Percentiles rank a stretch among this genome's conserved stretches.
Evolutionary conservation across 73 alveolate genomes (phyloP).

Genomic region (Tetrahymena elliotti): DNA sequence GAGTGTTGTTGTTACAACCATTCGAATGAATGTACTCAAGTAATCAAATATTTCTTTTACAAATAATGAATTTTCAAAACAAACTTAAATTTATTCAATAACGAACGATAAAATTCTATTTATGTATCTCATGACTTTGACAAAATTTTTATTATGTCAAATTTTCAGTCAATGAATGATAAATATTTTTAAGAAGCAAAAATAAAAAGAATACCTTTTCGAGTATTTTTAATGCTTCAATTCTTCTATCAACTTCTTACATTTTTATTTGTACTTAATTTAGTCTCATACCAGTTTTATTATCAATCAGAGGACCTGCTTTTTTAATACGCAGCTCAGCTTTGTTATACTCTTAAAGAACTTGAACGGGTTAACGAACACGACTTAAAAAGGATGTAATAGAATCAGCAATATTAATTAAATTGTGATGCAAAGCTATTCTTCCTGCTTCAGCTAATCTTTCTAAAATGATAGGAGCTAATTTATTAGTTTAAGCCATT

Average conservation of each 20-base stretch:
- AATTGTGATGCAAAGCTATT: conserved; percentile 71
- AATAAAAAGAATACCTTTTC: conserved; percentile 57
- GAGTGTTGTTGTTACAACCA: too few species aligned
- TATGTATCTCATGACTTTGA: too few species aligned
- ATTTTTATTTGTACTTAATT: conserved; percentile 55
- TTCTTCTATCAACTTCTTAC: conserved; percentile 86
- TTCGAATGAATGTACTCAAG: neutral
- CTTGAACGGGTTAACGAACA: conserved; percentile 68
- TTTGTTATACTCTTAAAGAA: conserved; percentile 73
- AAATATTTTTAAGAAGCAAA: too few species aligned
- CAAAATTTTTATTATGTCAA: too few species aligned
- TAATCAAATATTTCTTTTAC: neutral
- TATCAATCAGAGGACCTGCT: conserved; percentile 60
- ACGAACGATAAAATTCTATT: neutral
- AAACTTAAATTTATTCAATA: neutral
- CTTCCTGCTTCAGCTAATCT: conserved; percentile 86
- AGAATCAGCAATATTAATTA: conserved; percentile 66
- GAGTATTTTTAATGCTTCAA: conserved; percentile 89
- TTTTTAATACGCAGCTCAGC: conserved; percentile 76
- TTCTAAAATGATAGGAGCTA: conserved; percentile 60
- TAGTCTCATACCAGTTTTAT: conserved; percentile 80
- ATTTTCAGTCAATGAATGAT: too few species aligned
- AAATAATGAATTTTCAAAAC: neutral
- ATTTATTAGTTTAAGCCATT: conserved; percentile 53
- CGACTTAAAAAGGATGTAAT: conserved; percentile 54